These are phyloP conservation scores for Flaveria floridana DNA, from an alignment of 140 eudicot species.

Conservation along the genomic window DNA sequence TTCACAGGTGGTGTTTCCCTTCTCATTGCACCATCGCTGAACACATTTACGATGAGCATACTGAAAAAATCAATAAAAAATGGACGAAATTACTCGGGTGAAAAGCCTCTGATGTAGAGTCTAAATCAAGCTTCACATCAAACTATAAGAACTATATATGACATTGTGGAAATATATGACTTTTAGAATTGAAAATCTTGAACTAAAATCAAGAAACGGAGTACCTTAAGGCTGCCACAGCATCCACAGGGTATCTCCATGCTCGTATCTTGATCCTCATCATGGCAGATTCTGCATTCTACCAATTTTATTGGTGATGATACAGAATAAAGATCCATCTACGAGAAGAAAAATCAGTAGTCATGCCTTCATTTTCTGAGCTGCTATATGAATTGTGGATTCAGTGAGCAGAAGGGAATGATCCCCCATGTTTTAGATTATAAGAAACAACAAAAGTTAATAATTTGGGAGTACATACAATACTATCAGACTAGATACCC, in stretches of 20 bases:
- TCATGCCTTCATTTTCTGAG: slow-evolving; percentile 25
- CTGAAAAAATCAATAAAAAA: slow-evolving; percentile 32
- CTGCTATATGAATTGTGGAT: slow-evolving; percentile 30
- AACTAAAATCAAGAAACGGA: neutral
- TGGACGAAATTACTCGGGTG: neutral
- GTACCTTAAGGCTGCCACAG: slow-evolving; percentile 69
- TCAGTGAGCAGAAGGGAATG: slow-evolving; percentile 47
- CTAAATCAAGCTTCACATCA: no score
- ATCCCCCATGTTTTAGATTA: slow-evolving; percentile 42
- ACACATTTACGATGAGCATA: slow-evolving; percentile 73
- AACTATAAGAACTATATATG: neutral
- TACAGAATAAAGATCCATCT: slow-evolving; percentile 37
- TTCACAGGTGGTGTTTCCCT: slow-evolving; percentile 74
- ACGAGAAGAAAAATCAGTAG: slow-evolving; percentile 33
- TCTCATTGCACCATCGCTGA: slow-evolving; percentile 80
- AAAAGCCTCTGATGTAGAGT: no score
- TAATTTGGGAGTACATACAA: slow-evolving; percentile 22
- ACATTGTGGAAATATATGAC: neutral
- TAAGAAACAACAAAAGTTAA: neutral
- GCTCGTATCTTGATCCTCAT: slow-evolving; percentile 60
- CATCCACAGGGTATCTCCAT: slow-evolving; percentile 81
- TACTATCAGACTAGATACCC: neutral
- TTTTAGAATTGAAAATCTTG: slow-evolving; percentile 5
- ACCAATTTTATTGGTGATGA: slow-evolving; percentile 42
- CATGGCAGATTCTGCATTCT: slow-evolving; percentile 75